Base-by-base conservation (phyloP, 768 basidiomycete species). In the Hypholoma sublateritium region DNA sequence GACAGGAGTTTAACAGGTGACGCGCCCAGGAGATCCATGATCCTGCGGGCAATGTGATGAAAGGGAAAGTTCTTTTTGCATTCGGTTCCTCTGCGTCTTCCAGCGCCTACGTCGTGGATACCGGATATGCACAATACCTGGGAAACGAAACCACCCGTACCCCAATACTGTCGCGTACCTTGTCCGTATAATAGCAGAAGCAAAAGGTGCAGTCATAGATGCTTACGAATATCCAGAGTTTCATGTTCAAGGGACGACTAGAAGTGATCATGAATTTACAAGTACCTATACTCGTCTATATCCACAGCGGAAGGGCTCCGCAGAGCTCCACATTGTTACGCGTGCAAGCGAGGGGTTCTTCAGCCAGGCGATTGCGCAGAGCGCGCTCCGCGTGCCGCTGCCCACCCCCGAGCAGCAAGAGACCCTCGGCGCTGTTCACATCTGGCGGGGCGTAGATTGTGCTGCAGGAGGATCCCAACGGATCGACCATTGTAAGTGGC, bases 291-390 rank as follows among this genome's bases (percentile, higher is more conserved):
- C 65, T 80, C 3, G 75, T 77, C 0, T 81, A 80, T 59, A 79
- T 80, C 54, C 80, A 81, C 56, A 79, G 80, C 12, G 80, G 80
- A 63, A 77, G 77, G 67, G 76, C 24, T 82, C 80, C 0, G 78
- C 85, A 3, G 81, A 82, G 63, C 70, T 88, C 17, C 83, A 85
- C 60, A 72, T 86, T 42, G 72, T 83, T 4, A 80, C 81, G 1
- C 71, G 76, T 48, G 68, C 67, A n/a, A 65, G 64, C 4, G 65
- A 74, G 48, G 56, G 65, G 16, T 63, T 85, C 11, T 88, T 87
- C 67, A 69, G 72, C 11, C 73, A 72, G 12, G 86, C 81, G 11
- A 87, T 88, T 59, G 82, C 78, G 1, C 86, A 88, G 66, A 87
- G 85, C 62, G 78, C 85, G 22, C 84, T 74, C 59, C 70, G 86